These are phyloP conservation scores for Circinella umbellata DNA, from an alignment of 371 early-diverging fungal genomes.

Conservation along the genomic window DNA sequence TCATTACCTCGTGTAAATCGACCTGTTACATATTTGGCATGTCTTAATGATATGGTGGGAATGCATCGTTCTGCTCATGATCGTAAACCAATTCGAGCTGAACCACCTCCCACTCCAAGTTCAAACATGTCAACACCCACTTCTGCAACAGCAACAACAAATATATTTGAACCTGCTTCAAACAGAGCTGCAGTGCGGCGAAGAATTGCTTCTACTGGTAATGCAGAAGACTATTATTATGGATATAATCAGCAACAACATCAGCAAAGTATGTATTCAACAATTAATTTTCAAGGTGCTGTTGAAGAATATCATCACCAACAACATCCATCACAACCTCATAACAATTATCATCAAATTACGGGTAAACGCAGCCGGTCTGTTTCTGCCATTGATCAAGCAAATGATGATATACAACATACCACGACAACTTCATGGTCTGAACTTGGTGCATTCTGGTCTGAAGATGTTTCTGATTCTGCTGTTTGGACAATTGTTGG, in stretches of 20 bases:
- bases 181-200: constrained; percentile 8
- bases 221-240: constrained; percentile 5
- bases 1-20: constrained; percentile 9
- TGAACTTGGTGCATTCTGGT: constrained; percentile 54
- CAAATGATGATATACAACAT: neutral
- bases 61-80: constrained; percentile 22
- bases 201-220: constrained; percentile 15
- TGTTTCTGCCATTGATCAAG: constrained; percentile 10
- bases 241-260: neutral
- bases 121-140: neutral
- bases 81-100: constrained; percentile 12
- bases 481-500: constrained; percentile 88
- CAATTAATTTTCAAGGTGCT: neutral
- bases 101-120: neutral
- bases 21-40: constrained; percentile 26
- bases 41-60: constrained; percentile 33
- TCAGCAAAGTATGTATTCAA: neutral
- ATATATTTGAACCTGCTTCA: neutral
- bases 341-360: neutral
- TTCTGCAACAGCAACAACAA: neutral
- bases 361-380: constrained; percentile 16
- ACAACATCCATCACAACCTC: neutral
- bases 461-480: constrained; percentile 80
- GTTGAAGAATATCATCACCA: neutral
- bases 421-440: constrained; percentile 13